Evolutionary conservation across 306 rosid genomes (phyloP).

Genomic region (Malus asiatica): DNA sequence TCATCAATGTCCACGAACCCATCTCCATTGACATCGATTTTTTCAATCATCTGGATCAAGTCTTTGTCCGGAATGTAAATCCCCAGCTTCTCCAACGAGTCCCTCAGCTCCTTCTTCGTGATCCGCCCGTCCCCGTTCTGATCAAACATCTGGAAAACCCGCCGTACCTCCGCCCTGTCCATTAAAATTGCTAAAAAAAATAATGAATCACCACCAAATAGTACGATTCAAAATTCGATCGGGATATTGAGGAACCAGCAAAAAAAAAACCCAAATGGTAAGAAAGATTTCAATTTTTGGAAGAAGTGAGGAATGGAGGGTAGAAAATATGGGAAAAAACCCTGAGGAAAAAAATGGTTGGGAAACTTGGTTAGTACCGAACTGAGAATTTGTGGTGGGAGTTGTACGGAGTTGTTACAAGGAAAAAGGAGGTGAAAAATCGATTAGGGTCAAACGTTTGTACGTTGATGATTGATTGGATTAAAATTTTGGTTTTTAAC

Average conservation of each 20-base stretch:
- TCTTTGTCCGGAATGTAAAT: constrained; percentile 28
- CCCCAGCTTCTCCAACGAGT: constrained; percentile 22
- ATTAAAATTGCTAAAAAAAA: background rate
- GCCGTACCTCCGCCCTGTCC: constrained; percentile 7
- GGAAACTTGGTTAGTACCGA: background rate
- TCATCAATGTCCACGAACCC: constrained; percentile 33
- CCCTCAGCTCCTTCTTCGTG: constrained; percentile 23
- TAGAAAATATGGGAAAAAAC: background rate
- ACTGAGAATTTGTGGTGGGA: background rate
- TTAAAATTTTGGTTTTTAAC: background rate
- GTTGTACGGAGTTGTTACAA: background rate
- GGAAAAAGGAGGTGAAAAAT: background rate
- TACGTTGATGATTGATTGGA: background rate
- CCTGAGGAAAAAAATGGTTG: background rate
- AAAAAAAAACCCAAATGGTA: background rate
- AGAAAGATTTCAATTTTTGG: background rate
- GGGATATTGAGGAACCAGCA: background rate
- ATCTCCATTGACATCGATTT: constrained; percentile 24
- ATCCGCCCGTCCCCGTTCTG: constrained; percentile 28
- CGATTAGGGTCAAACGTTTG: background rate
- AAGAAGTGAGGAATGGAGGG: background rate
- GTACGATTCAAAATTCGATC: background rate
- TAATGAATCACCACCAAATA: background rate
- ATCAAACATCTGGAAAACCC: constrained; percentile 36
- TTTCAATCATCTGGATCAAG: constrained; percentile 28